Conservation (phyloP, 306 rosid species). For the Vigna mungo region DNA sequence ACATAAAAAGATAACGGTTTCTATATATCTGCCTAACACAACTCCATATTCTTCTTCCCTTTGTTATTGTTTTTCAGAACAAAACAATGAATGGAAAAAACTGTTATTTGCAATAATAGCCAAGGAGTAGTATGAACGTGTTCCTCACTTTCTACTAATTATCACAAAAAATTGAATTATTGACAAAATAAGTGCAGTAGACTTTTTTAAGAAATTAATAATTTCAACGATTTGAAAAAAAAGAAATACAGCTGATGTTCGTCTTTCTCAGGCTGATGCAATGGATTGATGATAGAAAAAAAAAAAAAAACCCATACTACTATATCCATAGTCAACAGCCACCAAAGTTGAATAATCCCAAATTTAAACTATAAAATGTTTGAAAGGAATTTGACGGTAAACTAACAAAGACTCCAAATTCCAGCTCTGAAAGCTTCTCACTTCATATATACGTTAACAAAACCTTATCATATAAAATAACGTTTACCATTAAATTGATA, state of each 20-base stretch:
- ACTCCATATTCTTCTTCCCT: constrained; percentile 17
- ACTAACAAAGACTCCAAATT: background rate
- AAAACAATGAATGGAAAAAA: background rate
- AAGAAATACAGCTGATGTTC: constrained; percentile 2
- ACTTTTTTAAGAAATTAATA: constrained; percentile 25
- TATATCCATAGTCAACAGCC: constrained; percentile 37
- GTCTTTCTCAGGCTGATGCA: constrained; percentile 29
- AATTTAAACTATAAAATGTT: background rate
- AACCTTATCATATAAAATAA: background rate
- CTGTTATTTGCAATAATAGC: background rate
- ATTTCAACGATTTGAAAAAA: background rate
- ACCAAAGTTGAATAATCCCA: constrained; percentile 38
- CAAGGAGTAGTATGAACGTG: background rate
- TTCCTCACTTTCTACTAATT: background rate
- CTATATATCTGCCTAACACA: background rate
- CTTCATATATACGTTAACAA: background rate
- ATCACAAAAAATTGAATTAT: background rate
- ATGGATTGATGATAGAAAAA: constrained; percentile 17
- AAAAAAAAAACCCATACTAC: background rate
- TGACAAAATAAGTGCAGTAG: background rate
- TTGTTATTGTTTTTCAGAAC: background rate
- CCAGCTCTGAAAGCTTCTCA: background rate
- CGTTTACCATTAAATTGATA: background rate
- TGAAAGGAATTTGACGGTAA: constrained; percentile 3
- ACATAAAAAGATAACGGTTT: background rate